phyloP scores from a whole-genome alignment of 805 yeast species.

The Pichia insulana region DNA sequence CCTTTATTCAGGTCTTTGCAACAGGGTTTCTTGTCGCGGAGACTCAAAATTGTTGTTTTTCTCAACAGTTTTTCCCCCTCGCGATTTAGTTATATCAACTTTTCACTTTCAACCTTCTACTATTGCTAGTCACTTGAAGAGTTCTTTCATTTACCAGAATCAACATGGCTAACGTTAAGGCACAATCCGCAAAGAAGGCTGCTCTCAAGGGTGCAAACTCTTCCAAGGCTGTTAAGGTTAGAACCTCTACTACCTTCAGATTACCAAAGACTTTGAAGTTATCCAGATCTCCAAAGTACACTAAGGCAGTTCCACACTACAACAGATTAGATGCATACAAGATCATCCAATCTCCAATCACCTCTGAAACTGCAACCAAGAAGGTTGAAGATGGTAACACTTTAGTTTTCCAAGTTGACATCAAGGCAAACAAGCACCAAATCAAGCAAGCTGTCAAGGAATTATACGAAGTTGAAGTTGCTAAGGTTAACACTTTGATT shows the following conservation, averaged over 20 bases:
- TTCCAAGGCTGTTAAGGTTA: constrained; percentile 83
- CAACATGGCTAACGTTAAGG: constrained; percentile 51
- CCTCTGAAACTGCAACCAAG: constrained; percentile 98
- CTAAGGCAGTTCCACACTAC: constrained; percentile 96
- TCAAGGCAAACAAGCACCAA: constrained; percentile 97
- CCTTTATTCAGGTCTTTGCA: constrained; percentile 9
- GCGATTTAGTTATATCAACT: too few species aligned
- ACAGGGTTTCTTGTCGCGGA: constrained; percentile 9
- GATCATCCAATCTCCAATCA: constrained; percentile 88
- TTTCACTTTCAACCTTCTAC: background rate
- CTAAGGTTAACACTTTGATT: constrained; percentile 90
- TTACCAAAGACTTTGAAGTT: constrained; percentile 94
- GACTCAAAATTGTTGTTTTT: background rate
- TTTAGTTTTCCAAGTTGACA: constrained; percentile 95
- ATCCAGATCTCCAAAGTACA: constrained; percentile 91
- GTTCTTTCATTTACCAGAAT: constrained; percentile 3
- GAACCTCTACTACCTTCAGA: constrained; percentile 93
- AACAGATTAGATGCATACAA: constrained; percentile 95
- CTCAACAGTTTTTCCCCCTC: too few species aligned
- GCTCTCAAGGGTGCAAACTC: constrained; percentile 95
- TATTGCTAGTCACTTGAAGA: background rate
- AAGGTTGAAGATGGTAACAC: constrained; percentile 99
- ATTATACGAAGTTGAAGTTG: constrained; percentile 93
- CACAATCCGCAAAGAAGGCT: constrained; percentile 97
- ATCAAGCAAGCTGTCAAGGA: constrained; percentile 98